Evolutionary conservation across 345 rosid genomes (phyloP).

Genomic region (Ailanthus altissimus): DNA sequence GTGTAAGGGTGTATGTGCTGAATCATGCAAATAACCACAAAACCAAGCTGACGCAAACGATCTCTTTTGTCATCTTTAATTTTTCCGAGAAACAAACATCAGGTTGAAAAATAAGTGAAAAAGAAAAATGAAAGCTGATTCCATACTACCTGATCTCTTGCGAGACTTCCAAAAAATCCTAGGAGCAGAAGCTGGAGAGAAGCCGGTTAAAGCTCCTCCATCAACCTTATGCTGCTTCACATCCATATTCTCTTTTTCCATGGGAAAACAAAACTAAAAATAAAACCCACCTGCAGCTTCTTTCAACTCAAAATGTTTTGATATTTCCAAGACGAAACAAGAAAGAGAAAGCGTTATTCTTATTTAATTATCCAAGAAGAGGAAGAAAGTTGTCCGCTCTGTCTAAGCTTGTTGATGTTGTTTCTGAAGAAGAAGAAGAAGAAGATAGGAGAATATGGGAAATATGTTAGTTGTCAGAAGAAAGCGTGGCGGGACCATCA

Average conservation of each 20-base stretch:
- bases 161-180: conserved; percentile 80
- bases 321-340: too few relatives aligned
- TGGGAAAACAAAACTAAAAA: neutral
- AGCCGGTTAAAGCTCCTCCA: conserved; percentile 55
- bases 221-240: conserved; percentile 26
- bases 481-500: conserved; percentile 21
- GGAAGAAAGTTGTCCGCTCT: neutral
- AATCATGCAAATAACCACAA: neutral
- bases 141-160: conserved; percentile 63
- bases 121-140: neutral
- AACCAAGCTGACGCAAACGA: neutral
- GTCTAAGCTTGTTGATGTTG: neutral
- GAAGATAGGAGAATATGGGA: neutral
- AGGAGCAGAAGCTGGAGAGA: conserved; percentile 67
- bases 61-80: neutral
- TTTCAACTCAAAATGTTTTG: neutral
- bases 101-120: conserved; percentile 6
- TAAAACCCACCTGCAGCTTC: neutral
- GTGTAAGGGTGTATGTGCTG: neutral
- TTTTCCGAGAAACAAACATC: conserved; percentile 9
- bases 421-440: neutral
- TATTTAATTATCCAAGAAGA: neutral
- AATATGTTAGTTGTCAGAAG: neutral
- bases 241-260: conserved; percentile 35
- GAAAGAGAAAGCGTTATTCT: neutral